Evolutionary conservation across 352 stramenopile species (phyloP).

Genomic region (Pythium brachiatum): DNA sequence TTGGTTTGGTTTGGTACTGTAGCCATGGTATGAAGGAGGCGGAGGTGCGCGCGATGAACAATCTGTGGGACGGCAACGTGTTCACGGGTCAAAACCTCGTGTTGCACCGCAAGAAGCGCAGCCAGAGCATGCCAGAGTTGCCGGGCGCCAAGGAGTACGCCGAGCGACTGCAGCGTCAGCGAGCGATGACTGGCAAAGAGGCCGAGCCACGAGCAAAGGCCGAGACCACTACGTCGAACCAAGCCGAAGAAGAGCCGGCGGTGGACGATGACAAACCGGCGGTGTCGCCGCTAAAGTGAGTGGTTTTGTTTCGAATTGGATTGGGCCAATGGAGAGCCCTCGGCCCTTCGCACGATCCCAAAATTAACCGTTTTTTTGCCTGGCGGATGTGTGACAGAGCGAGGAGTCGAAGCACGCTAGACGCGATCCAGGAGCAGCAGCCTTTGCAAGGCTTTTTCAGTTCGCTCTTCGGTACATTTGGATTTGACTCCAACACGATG

Average conservation of each 20-base stretch:
- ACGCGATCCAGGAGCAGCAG: conserved; percentile 22
- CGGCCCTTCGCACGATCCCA: conserved; percentile 1
- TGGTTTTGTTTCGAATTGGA: background rate
- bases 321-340: background rate
- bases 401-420: conserved; percentile 8
- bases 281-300: conserved; percentile 11
- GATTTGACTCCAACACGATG: conserved; percentile 10
- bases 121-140: conserved; percentile 37
- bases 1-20: background rate
- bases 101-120: conserved; percentile 44
- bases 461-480: conserved; percentile 12
- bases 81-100: conserved; percentile 40
- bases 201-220: conserved; percentile 2
- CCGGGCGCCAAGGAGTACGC: conserved; percentile 20
- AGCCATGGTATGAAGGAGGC: conserved; percentile 50
- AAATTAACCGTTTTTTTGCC: conserved; percentile 5
- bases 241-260: conserved; percentile 21
- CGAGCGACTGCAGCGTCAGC: background rate
- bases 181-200: conserved; percentile 10
- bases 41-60: conserved; percentile 55
- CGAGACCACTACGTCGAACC: conserved; percentile 10
- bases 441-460: conserved; percentile 13
- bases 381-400: conserved; percentile 3
- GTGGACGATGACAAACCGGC: conserved; percentile 6
- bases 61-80: conserved; percentile 41